These are phyloP conservation scores for Hibiscus tridactylites DNA, from an alignment of 345 rosid genomes.

Conservation along the genomic window DNA sequence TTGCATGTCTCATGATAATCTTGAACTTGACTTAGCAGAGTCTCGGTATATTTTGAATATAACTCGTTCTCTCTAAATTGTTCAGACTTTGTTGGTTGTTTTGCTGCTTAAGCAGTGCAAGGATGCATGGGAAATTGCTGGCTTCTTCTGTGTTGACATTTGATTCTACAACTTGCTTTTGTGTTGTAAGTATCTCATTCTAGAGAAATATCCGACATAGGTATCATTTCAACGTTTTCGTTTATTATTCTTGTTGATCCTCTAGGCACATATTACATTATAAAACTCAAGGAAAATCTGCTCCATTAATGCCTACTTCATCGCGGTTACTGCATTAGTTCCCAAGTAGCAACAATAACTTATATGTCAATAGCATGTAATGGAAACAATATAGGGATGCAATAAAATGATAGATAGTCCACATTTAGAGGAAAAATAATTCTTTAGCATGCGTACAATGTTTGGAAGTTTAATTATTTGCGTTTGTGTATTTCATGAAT, in stretches of 20 bases:
- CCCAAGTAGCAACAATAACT: not conserved
- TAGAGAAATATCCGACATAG: not conserved
- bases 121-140: constrained; percentile 51
- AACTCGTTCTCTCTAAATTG: not conserved
- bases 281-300: not conserved
- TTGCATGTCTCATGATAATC: not conserved
- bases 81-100: not conserved
- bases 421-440: not conserved
- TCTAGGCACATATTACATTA: not conserved
- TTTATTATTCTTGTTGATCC: not conserved
- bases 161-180: constrained; percentile 17
- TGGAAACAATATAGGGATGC: not conserved
- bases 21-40: not conserved
- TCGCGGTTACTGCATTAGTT: no score
- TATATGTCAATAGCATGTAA: not conserved
- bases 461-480: not conserved
- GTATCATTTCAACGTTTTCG: not conserved
- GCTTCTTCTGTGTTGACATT: constrained; percentile 46
- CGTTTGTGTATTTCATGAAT: constrained; percentile 1
- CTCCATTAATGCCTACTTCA: not conserved
- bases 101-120: constrained; percentile 15
- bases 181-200: constrained; percentile 25
- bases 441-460: not conserved
- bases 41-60: not conserved
- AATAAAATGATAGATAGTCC: not conserved